These are phyloP conservation scores for Elaeis guineensis DNA, from an alignment of 176 grass and related monocot genomes.

Conservation along the genomic window DNA sequence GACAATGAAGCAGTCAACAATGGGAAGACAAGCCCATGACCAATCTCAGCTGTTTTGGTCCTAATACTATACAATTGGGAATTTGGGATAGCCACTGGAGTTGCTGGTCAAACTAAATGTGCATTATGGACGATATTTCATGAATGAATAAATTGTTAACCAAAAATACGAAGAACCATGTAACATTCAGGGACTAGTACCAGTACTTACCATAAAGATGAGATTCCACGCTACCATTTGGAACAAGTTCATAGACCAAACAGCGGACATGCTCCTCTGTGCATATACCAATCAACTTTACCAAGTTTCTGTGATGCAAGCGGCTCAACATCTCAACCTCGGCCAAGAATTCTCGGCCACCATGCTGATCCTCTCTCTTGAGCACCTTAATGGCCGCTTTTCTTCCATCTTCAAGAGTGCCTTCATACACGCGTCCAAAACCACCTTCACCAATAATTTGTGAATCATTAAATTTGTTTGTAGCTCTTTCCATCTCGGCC, in stretches of 20 bases:
- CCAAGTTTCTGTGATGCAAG: slow-evolving; percentile 93
- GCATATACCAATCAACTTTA: slow-evolving; percentile 95
- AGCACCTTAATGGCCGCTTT: slow-evolving; percentile 77
- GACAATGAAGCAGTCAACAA: too few relatives aligned
- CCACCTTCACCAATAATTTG: slow-evolving; percentile 96
- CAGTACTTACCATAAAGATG: slow-evolving; percentile 68
- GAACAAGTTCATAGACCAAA: slow-evolving; percentile 92
- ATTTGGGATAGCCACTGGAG: too few relatives aligned
- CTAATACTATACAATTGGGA: too few relatives aligned
- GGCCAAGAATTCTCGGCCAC: slow-evolving; percentile 79
- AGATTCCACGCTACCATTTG: slow-evolving; percentile 85
- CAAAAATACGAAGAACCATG: too few relatives aligned
- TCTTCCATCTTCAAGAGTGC: slow-evolving; percentile 57
- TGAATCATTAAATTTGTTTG: slow-evolving; percentile 61
- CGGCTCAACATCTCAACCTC: slow-evolving; percentile 99
- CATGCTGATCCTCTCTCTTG: slow-evolving; percentile 86
- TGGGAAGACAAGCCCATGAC: too few relatives aligned
- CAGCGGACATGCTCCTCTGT: slow-evolving; percentile 63
- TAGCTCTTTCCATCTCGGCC: slow-evolving; percentile 82
- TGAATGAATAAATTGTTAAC: too few relatives aligned
- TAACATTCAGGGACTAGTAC: neutral
- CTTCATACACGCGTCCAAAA: slow-evolving; percentile 94
- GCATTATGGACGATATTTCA: too few relatives aligned
- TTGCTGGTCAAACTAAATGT: too few relatives aligned
- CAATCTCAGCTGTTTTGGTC: too few relatives aligned